Evolutionary conservation across 2,329 filamentous ascomycete species (phyloP).

Genomic region (Sporothrix pallida): DNA sequence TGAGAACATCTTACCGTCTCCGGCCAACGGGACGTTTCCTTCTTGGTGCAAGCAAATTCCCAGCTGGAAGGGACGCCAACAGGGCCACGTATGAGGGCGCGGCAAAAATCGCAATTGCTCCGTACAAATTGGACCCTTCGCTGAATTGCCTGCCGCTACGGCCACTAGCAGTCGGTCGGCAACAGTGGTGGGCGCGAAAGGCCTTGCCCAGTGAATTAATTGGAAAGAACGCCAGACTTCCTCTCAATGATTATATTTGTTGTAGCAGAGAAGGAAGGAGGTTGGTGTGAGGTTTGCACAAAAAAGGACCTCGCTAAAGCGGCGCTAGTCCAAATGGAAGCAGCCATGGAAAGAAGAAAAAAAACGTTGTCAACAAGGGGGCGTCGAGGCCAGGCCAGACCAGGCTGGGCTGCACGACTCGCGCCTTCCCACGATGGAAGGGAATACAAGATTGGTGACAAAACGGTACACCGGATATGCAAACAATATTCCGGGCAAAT

Average conservation of each 20-base stretch:
- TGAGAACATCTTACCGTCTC: background rate
- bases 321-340: conserved; percentile 18
- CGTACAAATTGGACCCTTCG: background rate
- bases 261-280: background rate
- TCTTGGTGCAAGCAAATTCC: conserved; percentile 11
- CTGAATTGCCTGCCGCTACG: background rate
- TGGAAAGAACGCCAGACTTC: too few species aligned
- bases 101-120: background rate
- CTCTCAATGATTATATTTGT: background rate
- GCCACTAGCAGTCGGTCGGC: background rate
- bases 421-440: conserved; percentile 1
- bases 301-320: conserved; percentile 16
- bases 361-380: background rate
- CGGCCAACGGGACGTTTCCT: conserved; percentile 3
- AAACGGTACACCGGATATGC: background rate
- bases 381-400: background rate
- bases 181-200: background rate
- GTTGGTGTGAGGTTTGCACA: conserved; percentile 3
- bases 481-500: background rate
- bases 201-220: too few species aligned
- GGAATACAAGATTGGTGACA: background rate
- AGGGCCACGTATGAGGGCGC: background rate
- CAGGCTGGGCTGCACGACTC: conserved; percentile 15
- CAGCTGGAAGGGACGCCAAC: background rate
- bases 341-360: conserved; percentile 3